Conservation (phyloP, 2,329 filamentous ascomycete genomes). For the Ophiostoma quercus region DNA sequence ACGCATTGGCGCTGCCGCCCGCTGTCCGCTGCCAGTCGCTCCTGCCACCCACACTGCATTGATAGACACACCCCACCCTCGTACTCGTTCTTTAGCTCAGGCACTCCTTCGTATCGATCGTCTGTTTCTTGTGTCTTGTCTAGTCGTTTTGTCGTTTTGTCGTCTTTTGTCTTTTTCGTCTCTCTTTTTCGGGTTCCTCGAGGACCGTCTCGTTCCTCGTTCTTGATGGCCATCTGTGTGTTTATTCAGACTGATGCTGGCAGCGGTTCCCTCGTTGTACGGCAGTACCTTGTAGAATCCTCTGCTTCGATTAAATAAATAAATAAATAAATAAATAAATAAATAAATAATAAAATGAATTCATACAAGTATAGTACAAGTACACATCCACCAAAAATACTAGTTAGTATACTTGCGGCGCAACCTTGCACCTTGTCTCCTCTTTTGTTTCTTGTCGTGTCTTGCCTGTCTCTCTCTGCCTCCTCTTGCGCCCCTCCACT, state of each 20-base stretch:
- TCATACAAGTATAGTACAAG: no score
- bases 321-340: no score
- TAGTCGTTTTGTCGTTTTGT: not conserved
- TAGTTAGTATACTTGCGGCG: not conserved
- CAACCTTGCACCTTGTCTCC: constrained; percentile 15
- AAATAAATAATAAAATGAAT: no score
- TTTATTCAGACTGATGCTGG: no score
- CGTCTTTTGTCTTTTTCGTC: not conserved
- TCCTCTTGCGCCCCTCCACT: constrained; percentile 10
- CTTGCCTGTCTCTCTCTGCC: not conserved
- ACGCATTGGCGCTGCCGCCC: not conserved
- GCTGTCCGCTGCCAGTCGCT: not conserved
- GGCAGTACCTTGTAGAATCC: no score
- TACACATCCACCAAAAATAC: not conserved
- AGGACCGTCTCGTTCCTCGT: not conserved
- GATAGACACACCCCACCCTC: not conserved
- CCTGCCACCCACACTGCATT: not conserved
- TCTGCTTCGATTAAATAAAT: no score
- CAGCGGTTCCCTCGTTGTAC: no score
- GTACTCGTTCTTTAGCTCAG: constrained; percentile 14
- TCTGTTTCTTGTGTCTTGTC: not conserved
- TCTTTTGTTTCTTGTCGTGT: constrained; percentile 12
- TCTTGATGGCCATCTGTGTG: no score
- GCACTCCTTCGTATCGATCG: constrained; percentile 1
- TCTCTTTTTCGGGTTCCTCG: not conserved